These are phyloP conservation scores for Vaccinium myrtillus DNA, from an alignment of 148 eudicot species.

Conservation along the genomic window DNA sequence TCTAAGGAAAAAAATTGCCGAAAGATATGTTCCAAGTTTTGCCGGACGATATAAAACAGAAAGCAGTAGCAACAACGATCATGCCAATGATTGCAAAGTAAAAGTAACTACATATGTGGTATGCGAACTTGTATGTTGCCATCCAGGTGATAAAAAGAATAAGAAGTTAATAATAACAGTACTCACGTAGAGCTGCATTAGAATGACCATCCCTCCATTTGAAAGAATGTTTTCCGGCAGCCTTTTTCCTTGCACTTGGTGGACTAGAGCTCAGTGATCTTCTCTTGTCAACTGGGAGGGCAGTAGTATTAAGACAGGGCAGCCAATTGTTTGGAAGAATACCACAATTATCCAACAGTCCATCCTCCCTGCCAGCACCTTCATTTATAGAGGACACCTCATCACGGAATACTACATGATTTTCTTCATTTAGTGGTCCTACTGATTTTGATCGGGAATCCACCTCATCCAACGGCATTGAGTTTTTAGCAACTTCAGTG, in stretches of 20 bases:
- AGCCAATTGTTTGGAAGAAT: slow-evolving; percentile 65
- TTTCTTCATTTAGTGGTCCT: slow-evolving; percentile 32
- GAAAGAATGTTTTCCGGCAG: slow-evolving; percentile 61
- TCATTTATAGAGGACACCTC: slow-evolving; percentile 66
- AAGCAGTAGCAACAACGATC: neutral
- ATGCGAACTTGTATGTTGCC: neutral
- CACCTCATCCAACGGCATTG: slow-evolving; percentile 20
- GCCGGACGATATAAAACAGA: neutral
- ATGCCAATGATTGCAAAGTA: neutral
- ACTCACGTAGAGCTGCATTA: slow-evolving; percentile 52
- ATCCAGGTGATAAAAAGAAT: neutral
- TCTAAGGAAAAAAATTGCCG: neutral
- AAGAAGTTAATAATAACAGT: neutral
- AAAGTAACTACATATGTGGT: neutral
- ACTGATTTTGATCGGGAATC: slow-evolving; percentile 25
- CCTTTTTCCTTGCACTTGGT: slow-evolving; percentile 62
- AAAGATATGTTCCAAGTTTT: neutral
- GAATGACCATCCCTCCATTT: slow-evolving; percentile 84
- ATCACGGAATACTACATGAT: slow-evolving; percentile 50
- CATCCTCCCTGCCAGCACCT: slow-evolving; percentile 43
- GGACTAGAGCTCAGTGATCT: slow-evolving; percentile 67
- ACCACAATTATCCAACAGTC: slow-evolving; percentile 72
- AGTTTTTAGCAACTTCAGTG: slow-evolving; percentile 45
- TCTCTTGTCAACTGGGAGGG: slow-evolving; percentile 68
- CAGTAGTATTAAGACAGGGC: slow-evolving; percentile 77